Evolutionary conservation across 2,329 filamentous ascomycete species (phyloP), one percentile per base, ranked within the genome.

Genomic region (Trichoderma breve): DNA sequence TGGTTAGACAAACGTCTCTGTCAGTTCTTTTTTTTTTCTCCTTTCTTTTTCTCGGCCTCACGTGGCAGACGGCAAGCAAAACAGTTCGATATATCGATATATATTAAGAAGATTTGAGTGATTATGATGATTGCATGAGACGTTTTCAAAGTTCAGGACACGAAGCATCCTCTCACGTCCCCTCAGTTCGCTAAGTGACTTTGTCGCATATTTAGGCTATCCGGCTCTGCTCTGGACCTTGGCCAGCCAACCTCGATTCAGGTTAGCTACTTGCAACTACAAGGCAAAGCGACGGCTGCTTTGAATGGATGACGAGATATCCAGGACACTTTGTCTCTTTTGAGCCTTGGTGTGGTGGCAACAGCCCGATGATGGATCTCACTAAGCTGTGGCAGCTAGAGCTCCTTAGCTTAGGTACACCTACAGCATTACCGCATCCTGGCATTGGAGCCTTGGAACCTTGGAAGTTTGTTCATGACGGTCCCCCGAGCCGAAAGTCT

Each of bases 1-100:
- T 74, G 77, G 76, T 76, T 78, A 79, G 77, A 80, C 71, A 64
- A 72, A 72, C 65, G 18, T 60, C 39, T 67, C 55, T 66, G 71
- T 70, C 58, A 62, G 14, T 68, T 34, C 15, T 67, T 34, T 21
- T 67, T 21, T 67, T 43, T 63, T 63, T 63, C 53, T 58, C 66
- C 55, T 39, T 60, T 43, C 39, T 36, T 47, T 47, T 47, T 43
- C 34, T 58, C 66, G 36, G n/a, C 30, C 36, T 51, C 8, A 55
- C 58, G 55, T 61, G 55, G 66, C 55, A 60, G 55, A 69, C 39
- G 55, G 66, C 66, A 61, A 61, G 66, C 66, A 69, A 69, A 60
- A 43, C 26, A 61, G 43, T 32, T 60, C 24, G 24, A 58, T 43
- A 30, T 60, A 24, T 32, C n/a, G 51, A 43, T 24, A 24, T 60